Evolutionary conservation across 2,329 filamentous ascomycete genomes (phyloP), one percentile per base, ranked within the genome.

Genomic region (Penicillium hesseltinei): DNA sequence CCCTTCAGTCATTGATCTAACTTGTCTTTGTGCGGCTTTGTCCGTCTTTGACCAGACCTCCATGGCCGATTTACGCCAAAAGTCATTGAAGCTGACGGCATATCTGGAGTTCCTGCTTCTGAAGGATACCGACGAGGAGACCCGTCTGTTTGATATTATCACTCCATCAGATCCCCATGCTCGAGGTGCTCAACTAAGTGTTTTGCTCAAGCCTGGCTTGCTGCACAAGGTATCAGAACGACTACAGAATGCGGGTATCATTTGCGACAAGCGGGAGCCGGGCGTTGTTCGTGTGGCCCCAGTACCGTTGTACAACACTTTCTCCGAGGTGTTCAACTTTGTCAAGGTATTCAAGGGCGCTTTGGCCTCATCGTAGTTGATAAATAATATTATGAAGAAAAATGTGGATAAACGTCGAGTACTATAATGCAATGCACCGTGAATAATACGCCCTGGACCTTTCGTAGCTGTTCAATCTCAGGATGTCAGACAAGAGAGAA

Each of bases 211-310:
- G 43, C 81, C 84, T 2, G 90, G 88, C 0, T 69, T 93, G 53
- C 75, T 95, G 61, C 89, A 92, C n/a, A 71, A 72, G 7, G 85
- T 95, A 3, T 82, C 84, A 54, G 76, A 79, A 38, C 82, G 80
- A 36, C 73, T 96, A 44, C 85, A 90, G 64, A 80, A 84, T n/a
- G 82, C 83, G 0, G 89, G 88, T 1, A 87, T 94, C 3, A 82
- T 94, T 4, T 87, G 89, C 46, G 92, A 96, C 69, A 89, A 93
- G 81, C 80, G 91, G 56, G 89, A 89, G 73, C 91, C 92, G 1
- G 87, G 91, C 69, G 91, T 96, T 19, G 87, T 96, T 36, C 81
- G 91, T 3, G 86, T 94, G 0, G 90, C 91, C 1, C 91, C 92
- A 1, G 87, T 88, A 47, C 91, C 92, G 4, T 73, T 96, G 62